Percentiles rank a stretch among this genome's conserved stretches.
These are phyloP conservation scores for Yarrowia phangngaensis DNA, from an alignment of 805 yeast species.

Conservation along the genomic window DNA sequence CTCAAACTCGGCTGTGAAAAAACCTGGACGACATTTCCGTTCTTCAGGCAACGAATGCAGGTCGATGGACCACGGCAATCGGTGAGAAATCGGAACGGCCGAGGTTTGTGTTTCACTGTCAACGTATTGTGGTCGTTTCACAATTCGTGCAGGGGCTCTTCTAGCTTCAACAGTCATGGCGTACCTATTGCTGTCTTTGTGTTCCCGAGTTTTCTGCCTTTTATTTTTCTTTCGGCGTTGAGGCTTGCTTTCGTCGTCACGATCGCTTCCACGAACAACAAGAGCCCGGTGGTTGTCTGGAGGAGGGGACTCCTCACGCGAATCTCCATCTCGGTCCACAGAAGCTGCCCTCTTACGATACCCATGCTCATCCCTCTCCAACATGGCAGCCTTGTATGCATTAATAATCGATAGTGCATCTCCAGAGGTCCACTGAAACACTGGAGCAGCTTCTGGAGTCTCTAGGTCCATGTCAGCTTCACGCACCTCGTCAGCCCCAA, in stretches of 20 bases:
- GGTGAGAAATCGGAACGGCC: conserved; percentile 1
- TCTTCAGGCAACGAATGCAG: conserved; percentile 9
- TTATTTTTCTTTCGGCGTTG: too few species aligned
- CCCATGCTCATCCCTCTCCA: too few species aligned
- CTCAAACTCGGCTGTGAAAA: conserved; percentile 10
- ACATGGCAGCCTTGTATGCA: conserved; percentile 19
- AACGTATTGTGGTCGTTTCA: conserved; percentile 12
- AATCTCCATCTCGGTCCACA: too few species aligned
- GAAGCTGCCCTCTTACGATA: too few species aligned
- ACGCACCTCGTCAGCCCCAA: conserved; percentile 1
- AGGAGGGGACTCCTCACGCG: too few species aligned
- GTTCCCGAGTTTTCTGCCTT: too few species aligned
- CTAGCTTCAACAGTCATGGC: conserved; percentile 1
- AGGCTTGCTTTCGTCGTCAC: background rate
- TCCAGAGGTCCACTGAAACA: conserved; percentile 14
- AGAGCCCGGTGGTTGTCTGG: too few species aligned
- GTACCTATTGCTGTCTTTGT: conserved; percentile 16
- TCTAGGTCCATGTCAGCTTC: background rate
- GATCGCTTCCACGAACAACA: too few species aligned
- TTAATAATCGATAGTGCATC: conserved; percentile 4
- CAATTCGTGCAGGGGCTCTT: conserved; percentile 2
- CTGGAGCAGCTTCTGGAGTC: background rate
- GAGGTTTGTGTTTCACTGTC: conserved; percentile 21
- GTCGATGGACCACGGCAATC: conserved; percentile 12
- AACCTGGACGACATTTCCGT: conserved; percentile 7